Evolutionary conservation across 1,139 yeast species (phyloP), one percentile per base, ranked within the genome.

Genomic region (Candida dubliniensis): DNA sequence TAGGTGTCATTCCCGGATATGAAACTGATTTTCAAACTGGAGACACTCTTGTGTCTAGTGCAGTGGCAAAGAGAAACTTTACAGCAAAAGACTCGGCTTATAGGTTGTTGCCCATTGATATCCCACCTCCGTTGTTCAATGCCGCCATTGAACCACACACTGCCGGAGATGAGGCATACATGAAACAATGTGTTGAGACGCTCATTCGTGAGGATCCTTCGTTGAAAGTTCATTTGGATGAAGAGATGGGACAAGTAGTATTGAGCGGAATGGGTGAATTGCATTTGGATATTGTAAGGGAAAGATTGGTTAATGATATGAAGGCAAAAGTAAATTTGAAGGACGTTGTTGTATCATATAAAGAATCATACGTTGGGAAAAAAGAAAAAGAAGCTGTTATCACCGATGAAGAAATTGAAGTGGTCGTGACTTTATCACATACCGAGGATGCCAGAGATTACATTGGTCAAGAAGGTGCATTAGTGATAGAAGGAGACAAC

Each of bases 241-340:
- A 87, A 51, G 97, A 91, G 48, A 72, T 87, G 46, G 96, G 96
- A 0, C 97, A 93, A 63, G 83, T 90, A 0, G 74, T 90, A 26
- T 64, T 93, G 31, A 82, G 96, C 42, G 99, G 99, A 2, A 90
- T 93, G 97, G 99, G 98, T 13, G 96, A 90, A 57, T 71, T 93
- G 42, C 99, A 93, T 63, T 73, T 93, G 43, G 98, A 93, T 53
- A 90, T 93, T 53, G 87, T 95, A 1, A 76, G 77, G 43, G 95
- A 89, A 53, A 72, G 97, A 46, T 73, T 93, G 41, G 67, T 84
- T 15, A 80, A 79, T 43, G 96, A 89, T 49, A 76, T 91, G 76
- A 84, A 85, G 59, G 96, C 96, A 2, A 82, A 83, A 47, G 86
- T 87, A 0, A 82, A 83, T 40, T 75, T 90, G 41, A 90, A 96